Percentiles rank a stretch among this genome's conserved stretches.
Evolutionary conservation across 192 early-diverging fungal genomes (phyloP).

Genomic region (Thoreauomyces humboldtii): DNA sequence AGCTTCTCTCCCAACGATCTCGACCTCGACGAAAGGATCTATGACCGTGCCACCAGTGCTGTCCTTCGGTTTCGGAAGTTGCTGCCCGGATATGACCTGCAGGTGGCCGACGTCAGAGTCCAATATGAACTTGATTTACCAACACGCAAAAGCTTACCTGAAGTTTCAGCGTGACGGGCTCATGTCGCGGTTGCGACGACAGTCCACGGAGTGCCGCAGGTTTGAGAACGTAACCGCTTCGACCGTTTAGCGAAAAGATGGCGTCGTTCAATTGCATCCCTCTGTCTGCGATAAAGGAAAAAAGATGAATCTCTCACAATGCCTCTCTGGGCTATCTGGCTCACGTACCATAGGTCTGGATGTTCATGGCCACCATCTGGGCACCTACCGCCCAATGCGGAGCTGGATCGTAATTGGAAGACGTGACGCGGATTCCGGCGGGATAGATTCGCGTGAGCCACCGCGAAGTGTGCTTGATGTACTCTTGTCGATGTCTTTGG

Average conservation of each 20-base stretch:
- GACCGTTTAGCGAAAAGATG: conserved; percentile 72
- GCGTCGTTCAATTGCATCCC: conserved; percentile 82
- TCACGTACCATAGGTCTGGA: conserved; percentile 74
- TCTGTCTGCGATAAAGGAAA: conserved; percentile 54
- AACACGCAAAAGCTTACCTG: background rate
- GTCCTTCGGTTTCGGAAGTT: conserved; percentile 65
- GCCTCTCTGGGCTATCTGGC: too few species aligned
- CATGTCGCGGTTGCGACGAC: too few species aligned
- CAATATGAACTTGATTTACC: background rate
- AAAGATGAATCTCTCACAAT: too few species aligned
- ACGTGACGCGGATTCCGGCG: conserved; percentile 69
- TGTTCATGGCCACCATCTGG: conserved; percentile 90
- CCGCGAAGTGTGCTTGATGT: conserved; percentile 53
- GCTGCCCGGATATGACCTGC: conserved; percentile 67
- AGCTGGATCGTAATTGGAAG: conserved; percentile 82
- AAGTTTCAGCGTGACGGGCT: background rate
- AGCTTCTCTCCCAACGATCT: conserved; percentile 42
- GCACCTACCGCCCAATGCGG: conserved; percentile 76
- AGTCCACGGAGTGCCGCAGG: too few species aligned
- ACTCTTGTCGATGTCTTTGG: conserved; percentile 50
- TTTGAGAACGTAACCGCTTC: conserved; percentile 82
- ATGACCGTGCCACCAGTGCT: conserved; percentile 45
- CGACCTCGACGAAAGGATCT: conserved; percentile 63
- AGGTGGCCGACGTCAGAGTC: too few species aligned
- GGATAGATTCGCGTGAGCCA: conserved; percentile 82